Conservation (phyloP, 2,329 filamentous ascomycete species). For the Talaromyces marneffei region DNA sequence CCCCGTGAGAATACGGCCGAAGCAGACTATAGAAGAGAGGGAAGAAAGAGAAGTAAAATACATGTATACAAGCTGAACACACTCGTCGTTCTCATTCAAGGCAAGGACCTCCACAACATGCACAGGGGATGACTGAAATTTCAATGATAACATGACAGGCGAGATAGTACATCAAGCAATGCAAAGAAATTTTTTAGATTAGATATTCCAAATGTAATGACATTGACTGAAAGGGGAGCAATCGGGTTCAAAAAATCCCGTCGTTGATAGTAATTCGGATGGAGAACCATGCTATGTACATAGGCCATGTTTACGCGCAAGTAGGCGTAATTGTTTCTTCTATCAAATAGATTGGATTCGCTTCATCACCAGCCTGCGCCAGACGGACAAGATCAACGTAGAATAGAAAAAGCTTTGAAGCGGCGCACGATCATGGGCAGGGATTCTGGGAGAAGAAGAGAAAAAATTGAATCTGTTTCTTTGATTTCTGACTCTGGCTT, state of each 20-base stretch:
- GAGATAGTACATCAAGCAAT: no score
- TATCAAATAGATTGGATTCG: not conserved
- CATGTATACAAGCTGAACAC: not conserved
- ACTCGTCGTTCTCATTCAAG: not conserved
- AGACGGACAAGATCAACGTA: not conserved
- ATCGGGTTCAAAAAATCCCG: not conserved
- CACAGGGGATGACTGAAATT: no score
- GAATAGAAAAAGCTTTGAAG: not conserved
- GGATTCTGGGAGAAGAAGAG: not conserved
- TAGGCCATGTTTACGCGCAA: not conserved
- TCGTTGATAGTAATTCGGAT: not conserved
- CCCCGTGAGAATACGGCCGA: not conserved
- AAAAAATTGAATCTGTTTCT: not conserved
- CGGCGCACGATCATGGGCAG: not conserved
- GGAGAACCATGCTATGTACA: conserved; percentile 3
- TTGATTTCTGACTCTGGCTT: not conserved
- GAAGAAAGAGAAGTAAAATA: not conserved
- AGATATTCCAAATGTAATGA: no score
- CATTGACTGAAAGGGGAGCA: not conserved
- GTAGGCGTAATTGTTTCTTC: not conserved
- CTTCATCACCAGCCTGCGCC: not conserved
- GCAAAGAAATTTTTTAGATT: no score
- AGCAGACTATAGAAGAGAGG: not conserved
- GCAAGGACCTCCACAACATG: not conserved
- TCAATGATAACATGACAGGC: no score